These are phyloP conservation scores for Hura crepitans DNA, from an alignment of 441 rosid genomes.

Conservation along the genomic window DNA sequence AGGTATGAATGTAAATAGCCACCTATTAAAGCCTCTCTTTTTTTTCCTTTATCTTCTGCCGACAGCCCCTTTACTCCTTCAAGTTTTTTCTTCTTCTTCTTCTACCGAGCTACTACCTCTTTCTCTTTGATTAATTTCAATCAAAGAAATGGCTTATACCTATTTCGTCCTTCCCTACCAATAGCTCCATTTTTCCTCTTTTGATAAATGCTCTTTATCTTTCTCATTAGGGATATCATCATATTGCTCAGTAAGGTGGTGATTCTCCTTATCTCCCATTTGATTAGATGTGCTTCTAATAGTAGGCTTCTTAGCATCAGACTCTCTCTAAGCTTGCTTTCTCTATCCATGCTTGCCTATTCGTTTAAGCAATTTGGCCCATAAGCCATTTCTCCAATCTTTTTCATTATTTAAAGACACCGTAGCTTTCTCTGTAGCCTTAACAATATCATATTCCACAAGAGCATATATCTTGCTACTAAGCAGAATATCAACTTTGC, in stretches of 20 bases:
- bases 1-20: too few species aligned
- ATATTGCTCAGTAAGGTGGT: constrained; percentile 46
- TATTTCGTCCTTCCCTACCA: too few species aligned
- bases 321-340: constrained; percentile 55
- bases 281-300: constrained; percentile 38
- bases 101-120: too few species aligned
- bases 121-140: too few species aligned
- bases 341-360: constrained; percentile 51
- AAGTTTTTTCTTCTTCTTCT: too few species aligned
- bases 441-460: constrained; percentile 76
- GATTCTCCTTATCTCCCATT: constrained; percentile 46
- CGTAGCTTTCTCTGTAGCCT: constrained; percentile 87
- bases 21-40: too few species aligned
- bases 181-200: constrained; percentile 65
- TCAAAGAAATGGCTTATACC: too few species aligned
- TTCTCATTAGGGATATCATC: constrained; percentile 57
- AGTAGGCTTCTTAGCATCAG: constrained; percentile 49
- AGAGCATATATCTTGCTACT: constrained; percentile 78
- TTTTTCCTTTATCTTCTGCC: too few species aligned
- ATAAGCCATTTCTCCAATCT: constrained; percentile 94
- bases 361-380: constrained; percentile 67
- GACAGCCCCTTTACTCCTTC: too few species aligned
- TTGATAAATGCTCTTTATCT: constrained; percentile 48
- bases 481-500: constrained; percentile 44
- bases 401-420: constrained; percentile 64